phyloP scores from a whole-genome alignment of 2,329 filamentous ascomycete species.

The Verticillium tricorpus region DNA sequence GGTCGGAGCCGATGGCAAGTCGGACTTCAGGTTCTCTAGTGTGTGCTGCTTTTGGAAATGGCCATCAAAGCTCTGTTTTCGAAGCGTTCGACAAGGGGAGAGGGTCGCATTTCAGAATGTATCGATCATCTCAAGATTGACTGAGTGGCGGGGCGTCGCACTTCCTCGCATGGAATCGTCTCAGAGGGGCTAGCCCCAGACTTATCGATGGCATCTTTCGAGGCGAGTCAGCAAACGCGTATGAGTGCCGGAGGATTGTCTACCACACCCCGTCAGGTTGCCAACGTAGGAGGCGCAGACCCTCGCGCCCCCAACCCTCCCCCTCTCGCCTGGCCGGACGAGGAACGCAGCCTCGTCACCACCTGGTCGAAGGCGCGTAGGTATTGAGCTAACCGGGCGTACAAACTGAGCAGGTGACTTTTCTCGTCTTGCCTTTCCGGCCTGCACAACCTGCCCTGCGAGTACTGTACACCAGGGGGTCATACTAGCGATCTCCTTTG shows the following conservation, averaged over 20 bases:
- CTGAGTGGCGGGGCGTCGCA: background rate
- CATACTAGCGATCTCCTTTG: no score
- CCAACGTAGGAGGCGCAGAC: background rate
- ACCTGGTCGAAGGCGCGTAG: background rate
- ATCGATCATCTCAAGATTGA: background rate
- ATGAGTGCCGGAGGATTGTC: background rate
- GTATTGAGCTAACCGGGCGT: no score
- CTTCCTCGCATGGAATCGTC: background rate
- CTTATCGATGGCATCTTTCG: background rate
- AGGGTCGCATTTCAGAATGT: background rate
- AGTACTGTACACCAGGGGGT: no score
- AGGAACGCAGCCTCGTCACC: background rate
- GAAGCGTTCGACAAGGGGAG: background rate
- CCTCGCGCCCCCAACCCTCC: background rate
- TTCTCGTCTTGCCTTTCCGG: no score
- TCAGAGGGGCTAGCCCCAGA: background rate
- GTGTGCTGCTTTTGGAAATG: background rate
- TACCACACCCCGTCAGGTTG: background rate
- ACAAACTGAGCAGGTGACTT: background rate
- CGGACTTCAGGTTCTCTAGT: background rate
- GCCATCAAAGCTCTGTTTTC: background rate
- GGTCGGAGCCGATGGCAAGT: background rate
- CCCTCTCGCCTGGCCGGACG: no score
- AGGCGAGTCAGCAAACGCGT: background rate
- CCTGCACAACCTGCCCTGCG: no score